Evolutionary conservation across 495 filamentous ascomycete genomes (phyloP).

Genomic region (Astrocystis sublimbata): DNA sequence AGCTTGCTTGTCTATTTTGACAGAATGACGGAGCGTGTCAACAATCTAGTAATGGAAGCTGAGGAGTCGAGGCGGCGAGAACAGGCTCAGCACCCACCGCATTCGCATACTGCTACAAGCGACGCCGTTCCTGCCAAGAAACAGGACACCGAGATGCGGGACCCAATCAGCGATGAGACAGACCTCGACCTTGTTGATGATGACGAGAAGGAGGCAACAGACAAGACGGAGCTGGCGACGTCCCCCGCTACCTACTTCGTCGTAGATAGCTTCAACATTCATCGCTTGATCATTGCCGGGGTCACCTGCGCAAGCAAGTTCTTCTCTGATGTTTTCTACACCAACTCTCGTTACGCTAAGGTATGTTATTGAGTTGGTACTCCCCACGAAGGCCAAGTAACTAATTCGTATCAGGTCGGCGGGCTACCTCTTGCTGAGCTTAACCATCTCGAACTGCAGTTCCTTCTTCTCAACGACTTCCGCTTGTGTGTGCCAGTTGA

Average conservation of each 20-base stretch:
- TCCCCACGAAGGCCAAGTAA: not conserved
- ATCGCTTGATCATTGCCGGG: constrained; percentile 93
- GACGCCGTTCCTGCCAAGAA: not conserved
- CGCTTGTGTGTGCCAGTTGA: constrained; percentile 91
- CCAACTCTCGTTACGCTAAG: constrained; percentile 98
- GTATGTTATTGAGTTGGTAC: constrained; percentile 49
- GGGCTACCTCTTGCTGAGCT: constrained; percentile 94
- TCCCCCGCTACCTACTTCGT: constrained; percentile 79
- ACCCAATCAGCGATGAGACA: constrained; percentile 36
- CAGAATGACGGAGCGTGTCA: constrained; percentile 96
- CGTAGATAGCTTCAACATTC: constrained; percentile 99
- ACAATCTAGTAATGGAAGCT: constrained; percentile 55
- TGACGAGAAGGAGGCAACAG: constrained; percentile 28
- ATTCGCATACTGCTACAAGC: constrained; percentile 11
- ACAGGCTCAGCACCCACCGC: constrained; percentile 22
- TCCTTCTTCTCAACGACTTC: constrained; percentile 95
- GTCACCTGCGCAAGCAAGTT: constrained; percentile 99
- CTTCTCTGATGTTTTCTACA: constrained; percentile 99
- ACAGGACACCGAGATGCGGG: constrained; percentile 36
- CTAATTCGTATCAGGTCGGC: constrained; percentile 67
- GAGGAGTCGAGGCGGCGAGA: constrained; percentile 39
- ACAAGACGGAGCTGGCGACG: constrained; percentile 28
- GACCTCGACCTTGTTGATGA: constrained; percentile 43
- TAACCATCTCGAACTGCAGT: constrained; percentile 96
- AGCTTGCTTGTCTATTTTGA: constrained; percentile 97